These are phyloP conservation scores for Carex littledalei DNA, from an alignment of 176 grass and related monocot species.

Conservation along the genomic window DNA sequence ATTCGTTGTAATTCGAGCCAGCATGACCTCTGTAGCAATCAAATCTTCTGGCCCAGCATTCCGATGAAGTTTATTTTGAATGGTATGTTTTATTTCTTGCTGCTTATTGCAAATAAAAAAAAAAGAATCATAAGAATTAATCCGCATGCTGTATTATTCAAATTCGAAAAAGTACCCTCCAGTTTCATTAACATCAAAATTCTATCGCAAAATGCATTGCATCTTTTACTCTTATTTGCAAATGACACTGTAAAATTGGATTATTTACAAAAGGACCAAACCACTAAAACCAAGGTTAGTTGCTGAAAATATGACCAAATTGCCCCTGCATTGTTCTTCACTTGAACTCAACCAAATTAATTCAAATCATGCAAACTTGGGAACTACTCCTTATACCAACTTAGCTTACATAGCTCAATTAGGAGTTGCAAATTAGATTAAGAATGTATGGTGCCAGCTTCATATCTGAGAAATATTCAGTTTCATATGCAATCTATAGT, in stretches of 20 bases:
- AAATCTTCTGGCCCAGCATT: slow-evolving; percentile 99
- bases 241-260: neutral
- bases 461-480: neutral
- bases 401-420: slow-evolving; percentile 1
- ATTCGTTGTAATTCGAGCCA: slow-evolving; percentile 68
- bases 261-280: neutral
- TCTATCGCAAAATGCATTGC: neutral
- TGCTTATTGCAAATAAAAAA: slow-evolving; percentile 39
- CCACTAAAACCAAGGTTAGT: neutral
- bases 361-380: neutral
- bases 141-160: neutral
- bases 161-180: neutral
- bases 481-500: slow-evolving; percentile 4
- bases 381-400: neutral
- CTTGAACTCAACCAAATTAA: slow-evolving; percentile 7
- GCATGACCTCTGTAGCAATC: slow-evolving; percentile 97
- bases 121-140: slow-evolving; percentile 3
- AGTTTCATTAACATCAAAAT: neutral
- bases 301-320: neutral
- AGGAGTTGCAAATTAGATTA: neutral
- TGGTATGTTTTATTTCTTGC: slow-evolving; percentile 99
- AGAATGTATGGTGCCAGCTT: neutral
- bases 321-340: neutral
- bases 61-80: slow-evolving; percentile 98
- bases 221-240: neutral